Evolutionary conservation across 257 asterid genomes (phyloP).

Genomic region (Parsonsia alboflavescens): DNA sequence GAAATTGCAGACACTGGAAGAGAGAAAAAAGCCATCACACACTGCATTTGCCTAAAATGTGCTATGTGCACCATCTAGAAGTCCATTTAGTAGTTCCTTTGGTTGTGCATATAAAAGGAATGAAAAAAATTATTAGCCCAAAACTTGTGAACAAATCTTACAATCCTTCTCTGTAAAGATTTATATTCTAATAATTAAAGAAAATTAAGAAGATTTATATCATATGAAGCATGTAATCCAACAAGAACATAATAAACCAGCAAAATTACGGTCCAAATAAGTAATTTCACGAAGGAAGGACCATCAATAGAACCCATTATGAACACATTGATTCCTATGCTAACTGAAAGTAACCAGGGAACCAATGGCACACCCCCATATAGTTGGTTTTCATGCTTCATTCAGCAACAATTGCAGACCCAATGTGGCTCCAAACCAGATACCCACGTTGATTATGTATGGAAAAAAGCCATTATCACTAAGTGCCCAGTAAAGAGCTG

Average conservation of each 20-base stretch:
- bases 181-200: too few relatives aligned
- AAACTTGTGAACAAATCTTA: too few relatives aligned
- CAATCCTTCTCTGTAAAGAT: too few relatives aligned
- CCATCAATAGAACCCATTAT: conserved; percentile 53
- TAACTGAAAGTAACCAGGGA: conserved; percentile 60
- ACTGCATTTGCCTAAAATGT: not conserved
- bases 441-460: conserved; percentile 38
- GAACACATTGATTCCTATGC: conserved; percentile 49
- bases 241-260: conserved; percentile 42
- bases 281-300: conserved; percentile 41
- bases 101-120: too few relatives aligned
- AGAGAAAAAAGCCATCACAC: conserved; percentile 20
- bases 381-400: conserved; percentile 24
- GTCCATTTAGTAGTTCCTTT: too few relatives aligned
- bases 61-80: not conserved
- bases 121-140: too few relatives aligned
- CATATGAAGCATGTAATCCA: conserved; percentile 64
- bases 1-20: conserved; percentile 28
- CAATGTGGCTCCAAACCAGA: conserved; percentile 38
- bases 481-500: conserved; percentile 47
- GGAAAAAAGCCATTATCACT: conserved; percentile 32
- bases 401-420: conserved; percentile 19
- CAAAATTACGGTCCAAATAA: conserved; percentile 35
- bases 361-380: conserved; percentile 64
- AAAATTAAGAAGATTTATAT: conserved; percentile 7